phyloP scores from a whole-genome alignment of 371 early-diverging fungal genomes.

The Apophysomyces variabilis region DNA sequence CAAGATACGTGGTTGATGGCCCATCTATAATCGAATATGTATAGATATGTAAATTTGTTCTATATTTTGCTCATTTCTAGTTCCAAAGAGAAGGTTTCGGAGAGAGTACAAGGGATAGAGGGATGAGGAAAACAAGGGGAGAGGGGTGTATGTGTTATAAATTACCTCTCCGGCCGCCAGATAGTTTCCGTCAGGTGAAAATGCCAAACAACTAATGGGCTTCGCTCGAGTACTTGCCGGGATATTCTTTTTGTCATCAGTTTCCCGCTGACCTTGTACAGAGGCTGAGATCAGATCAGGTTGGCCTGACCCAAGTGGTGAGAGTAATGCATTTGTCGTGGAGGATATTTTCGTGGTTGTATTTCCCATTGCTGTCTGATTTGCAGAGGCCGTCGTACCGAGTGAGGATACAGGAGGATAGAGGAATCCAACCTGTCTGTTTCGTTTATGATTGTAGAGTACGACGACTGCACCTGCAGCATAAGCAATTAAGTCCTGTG shows the following conservation, averaged over 20 bases:
- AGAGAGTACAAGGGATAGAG: neutral
- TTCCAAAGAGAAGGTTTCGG: neutral
- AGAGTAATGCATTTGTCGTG: constrained; percentile 13
- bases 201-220: constrained; percentile 76
- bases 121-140: neutral
- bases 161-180: constrained; percentile 84
- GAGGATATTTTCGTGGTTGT: constrained; percentile 10
- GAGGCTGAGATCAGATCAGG: constrained; percentile 13
- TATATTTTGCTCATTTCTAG: neutral
- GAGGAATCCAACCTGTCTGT: constrained; percentile 72
- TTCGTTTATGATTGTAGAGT: constrained; percentile 70
- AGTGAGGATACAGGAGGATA: constrained; percentile 41
- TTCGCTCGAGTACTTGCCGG: constrained; percentile 62
- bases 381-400: neutral
- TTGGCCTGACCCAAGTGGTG: constrained; percentile 18
- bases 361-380: constrained; percentile 4
- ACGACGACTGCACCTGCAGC: constrained; percentile 79
- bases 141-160: neutral
- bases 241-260: constrained; percentile 41
- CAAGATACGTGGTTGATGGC: constrained; percentile 81
- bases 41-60: too few species aligned
- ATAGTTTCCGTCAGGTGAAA: constrained; percentile 78
- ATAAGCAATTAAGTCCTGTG: constrained; percentile 70
- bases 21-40: constrained; percentile 54
- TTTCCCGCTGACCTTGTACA: constrained; percentile 8